A percentile compares a stretch with the other conserved stretches of the same genome.
phyloP scores from a whole-genome alignment of 371 early-diverging fungal species.

The Apophysomyces variabilis region DNA sequence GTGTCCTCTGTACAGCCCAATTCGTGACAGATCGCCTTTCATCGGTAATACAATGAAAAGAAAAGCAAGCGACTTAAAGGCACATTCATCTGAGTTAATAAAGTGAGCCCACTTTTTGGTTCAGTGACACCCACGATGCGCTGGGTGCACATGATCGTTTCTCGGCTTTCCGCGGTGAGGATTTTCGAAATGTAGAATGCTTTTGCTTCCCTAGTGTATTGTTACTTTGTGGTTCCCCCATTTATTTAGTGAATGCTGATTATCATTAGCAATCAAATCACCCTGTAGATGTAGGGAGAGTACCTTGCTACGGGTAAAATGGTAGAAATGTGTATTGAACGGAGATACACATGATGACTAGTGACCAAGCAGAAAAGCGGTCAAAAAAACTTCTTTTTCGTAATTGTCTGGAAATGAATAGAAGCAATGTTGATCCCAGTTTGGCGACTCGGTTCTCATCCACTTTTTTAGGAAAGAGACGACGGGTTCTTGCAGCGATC shows the following conservation, averaged over 20 bases:
- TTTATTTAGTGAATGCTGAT: too few relatives aligned
- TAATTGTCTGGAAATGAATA: too few relatives aligned
- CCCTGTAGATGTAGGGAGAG: too few relatives aligned
- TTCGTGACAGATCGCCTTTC: not conserved
- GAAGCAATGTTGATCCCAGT: too few relatives aligned
- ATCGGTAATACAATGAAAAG: not conserved
- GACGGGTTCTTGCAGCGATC: not conserved
- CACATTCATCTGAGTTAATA: not conserved
- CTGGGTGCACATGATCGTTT: conserved; percentile 2
- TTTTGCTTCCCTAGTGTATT: too few relatives aligned
- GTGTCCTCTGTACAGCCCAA: not conserved
- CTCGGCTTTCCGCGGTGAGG: not conserved
- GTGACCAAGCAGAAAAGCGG: too few relatives aligned
- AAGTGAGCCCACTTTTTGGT: conserved; percentile 1
- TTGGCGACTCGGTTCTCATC: too few relatives aligned
- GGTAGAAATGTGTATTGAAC: too few relatives aligned
- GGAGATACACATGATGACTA: too few relatives aligned
- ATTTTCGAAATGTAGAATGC: not conserved
- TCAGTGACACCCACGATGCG: conserved; percentile 1
- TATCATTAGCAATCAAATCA: too few relatives aligned
- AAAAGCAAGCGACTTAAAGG: not conserved
- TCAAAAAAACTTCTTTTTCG: not conserved
- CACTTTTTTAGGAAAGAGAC: not conserved
- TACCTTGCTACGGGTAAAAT: too few relatives aligned
- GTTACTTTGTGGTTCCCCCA: too few relatives aligned